These are phyloP conservation scores for Penicillium sp. DNA, from an alignment of 2,329 filamentous ascomycete genomes.

Conservation along the genomic window DNA sequence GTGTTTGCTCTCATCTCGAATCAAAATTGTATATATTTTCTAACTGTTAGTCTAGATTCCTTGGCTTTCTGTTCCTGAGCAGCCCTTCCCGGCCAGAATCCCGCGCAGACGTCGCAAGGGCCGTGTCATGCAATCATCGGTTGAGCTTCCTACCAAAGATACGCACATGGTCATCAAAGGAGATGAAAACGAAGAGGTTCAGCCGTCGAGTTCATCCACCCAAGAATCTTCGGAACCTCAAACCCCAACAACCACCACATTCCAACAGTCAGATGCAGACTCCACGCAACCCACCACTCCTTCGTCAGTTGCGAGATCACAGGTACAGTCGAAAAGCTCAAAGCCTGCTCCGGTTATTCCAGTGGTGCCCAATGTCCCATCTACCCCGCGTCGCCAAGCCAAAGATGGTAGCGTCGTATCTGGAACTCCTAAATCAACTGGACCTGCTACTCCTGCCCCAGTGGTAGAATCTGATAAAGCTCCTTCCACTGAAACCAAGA, in stretches of 20 bases:
- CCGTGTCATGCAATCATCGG: slow-evolving; percentile 37
- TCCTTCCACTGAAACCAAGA: slow-evolving; percentile 30
- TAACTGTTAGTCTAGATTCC: slow-evolving; percentile 48
- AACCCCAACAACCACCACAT: slow-evolving; percentile 60
- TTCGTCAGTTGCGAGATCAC: slow-evolving; percentile 48
- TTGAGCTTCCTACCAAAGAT: slow-evolving; percentile 56
- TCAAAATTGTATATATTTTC: background rate
- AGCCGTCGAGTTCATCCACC: slow-evolving; percentile 17
- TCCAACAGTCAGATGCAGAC: slow-evolving; percentile 57
- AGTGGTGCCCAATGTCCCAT: slow-evolving; percentile 42
- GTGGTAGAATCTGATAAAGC: slow-evolving; percentile 7
- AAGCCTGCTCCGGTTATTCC: slow-evolving; percentile 49
- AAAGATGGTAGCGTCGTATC: slow-evolving; percentile 40
- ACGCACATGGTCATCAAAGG: slow-evolving; percentile 24
- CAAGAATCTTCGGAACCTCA: slow-evolving; percentile 48
- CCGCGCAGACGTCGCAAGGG: slow-evolving; percentile 48
- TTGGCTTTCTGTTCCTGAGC: slow-evolving; percentile 59
- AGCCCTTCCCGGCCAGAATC: slow-evolving; percentile 55
- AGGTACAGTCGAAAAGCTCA: slow-evolving; percentile 33
- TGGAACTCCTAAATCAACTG: slow-evolving; percentile 36
- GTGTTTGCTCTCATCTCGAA: slow-evolving; percentile 15
- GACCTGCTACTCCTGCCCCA: slow-evolving; percentile 4
- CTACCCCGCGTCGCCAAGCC: slow-evolving; percentile 35
- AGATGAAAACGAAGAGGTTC: slow-evolving; percentile 23
- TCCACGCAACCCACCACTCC: slow-evolving; percentile 58